Evolutionary conservation across 2,329 filamentous ascomycete species (phyloP).

Genomic region (Pseudogymnoascus pannorum): DNA sequence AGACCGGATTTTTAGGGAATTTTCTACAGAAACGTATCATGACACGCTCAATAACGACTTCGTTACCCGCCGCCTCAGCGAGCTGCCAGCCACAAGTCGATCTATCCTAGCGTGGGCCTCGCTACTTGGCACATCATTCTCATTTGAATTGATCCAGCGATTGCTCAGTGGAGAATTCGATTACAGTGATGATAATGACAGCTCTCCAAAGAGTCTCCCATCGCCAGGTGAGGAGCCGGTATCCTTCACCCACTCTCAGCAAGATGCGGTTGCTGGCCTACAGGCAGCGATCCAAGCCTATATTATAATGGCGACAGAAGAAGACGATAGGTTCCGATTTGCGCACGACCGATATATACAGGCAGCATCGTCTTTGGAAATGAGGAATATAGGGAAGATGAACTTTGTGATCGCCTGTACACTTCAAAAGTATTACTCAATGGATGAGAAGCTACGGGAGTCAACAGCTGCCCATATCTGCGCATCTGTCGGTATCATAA

Average conservation of each 20-base stretch:
- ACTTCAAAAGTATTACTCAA: slow-evolving; percentile 62
- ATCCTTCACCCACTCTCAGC: slow-evolving; percentile 45
- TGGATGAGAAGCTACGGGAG: slow-evolving; percentile 59
- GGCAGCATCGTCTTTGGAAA: slow-evolving; percentile 61
- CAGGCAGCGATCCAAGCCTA: slow-evolving; percentile 74
- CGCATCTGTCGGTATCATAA: slow-evolving; percentile 68
- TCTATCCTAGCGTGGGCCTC: slow-evolving; percentile 82
- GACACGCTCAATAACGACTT: slow-evolving; percentile 78
- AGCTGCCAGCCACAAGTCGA: slow-evolving; percentile 66
- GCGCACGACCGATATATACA: slow-evolving; percentile 81
- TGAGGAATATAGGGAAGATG: slow-evolving; percentile 69
- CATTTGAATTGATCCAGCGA: slow-evolving; percentile 70
- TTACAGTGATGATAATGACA: slow-evolving; percentile 39
- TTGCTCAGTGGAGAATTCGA: slow-evolving; percentile 70
- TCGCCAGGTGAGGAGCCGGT: slow-evolving; percentile 28
- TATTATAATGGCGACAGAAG: slow-evolving; percentile 72
- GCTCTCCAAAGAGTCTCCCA: slow-evolving; percentile 30
- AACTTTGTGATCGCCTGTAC: slow-evolving; percentile 83
- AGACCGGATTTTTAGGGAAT: slow-evolving; percentile 78
- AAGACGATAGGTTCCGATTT: slow-evolving; percentile 82
- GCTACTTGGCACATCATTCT: slow-evolving; percentile 74
- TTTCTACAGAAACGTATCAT: slow-evolving; percentile 70
- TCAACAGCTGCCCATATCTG: slow-evolving; percentile 76
- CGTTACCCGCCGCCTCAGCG: slow-evolving; percentile 67
- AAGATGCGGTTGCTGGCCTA: slow-evolving; percentile 68